Base-by-base conservation (phyloP, 1,284 basidiomycete genomes). In the Athelia psychrophila region DNA sequence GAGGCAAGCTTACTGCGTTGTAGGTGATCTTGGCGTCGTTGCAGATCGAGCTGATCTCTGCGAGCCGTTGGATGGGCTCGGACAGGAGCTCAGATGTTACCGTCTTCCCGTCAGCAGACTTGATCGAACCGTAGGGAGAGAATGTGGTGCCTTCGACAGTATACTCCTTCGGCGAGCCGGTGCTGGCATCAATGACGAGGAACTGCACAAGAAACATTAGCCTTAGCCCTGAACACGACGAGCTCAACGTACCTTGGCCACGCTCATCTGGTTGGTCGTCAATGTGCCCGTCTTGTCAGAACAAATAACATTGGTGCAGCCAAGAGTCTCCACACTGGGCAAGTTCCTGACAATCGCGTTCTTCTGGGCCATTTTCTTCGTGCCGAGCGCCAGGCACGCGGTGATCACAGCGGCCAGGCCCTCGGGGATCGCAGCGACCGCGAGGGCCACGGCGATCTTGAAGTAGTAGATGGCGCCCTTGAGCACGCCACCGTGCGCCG, bases 311-410 rank as follows among this genome's bases (percentile, higher is more conserved):
- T 95, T 96, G 47, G 93, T 95, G 74, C 93, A 95, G 2, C 95
- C 95, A 2, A 98, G 77, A 24, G 95, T 97, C 74, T 98, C 95
- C 12, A 98, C 95, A 58, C 89, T 93, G n/a, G 95, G 95, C 56
- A 98, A 75, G 68, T 96, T 94, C 61, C 94, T 77, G 46, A 98
- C 95, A 60, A 98, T 98, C 4, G 95, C 95, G 56, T 96, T 96
- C 72, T 94, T 91, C 76, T 95, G 91, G 1, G 95, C 94, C 95
- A 98, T 98, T 69, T 95, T 95, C 75, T 95, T 94, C 13, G 94
- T 96, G 18, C 95, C 95, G 12, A 98, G 79, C 8, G 95, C 95
- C 44, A 98, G 74, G 68, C 93, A 96, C n/a, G 93, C 93, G 6
- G 95, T 98, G 63, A 97, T 96, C 56, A 98, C 95, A 46, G 93